Base-by-base conservation (phyloP, 2,329 filamentous ascomycete species). In the Immersiporthe knoxdaviesiana region DNA sequence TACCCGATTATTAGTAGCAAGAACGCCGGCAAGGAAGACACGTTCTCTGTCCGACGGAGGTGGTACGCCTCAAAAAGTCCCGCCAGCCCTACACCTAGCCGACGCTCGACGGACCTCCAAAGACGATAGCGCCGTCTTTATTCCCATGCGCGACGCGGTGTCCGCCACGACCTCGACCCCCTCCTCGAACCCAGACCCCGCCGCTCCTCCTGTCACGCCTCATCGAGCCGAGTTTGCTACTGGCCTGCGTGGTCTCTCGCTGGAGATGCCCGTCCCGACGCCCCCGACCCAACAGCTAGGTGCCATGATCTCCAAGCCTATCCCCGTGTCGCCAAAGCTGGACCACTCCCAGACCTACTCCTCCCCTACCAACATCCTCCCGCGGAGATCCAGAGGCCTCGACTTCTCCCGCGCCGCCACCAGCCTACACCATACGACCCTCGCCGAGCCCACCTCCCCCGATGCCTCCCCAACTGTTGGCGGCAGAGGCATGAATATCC, bases 321-420 rank as follows among this genome's bases (percentile, higher is more conserved):
- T 82, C 35, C 93, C 94, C 74, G 85, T 95, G 70, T 97, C 93
- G 2, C 94, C 94, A 21, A 94, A 97, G 78, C 87, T 96, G 72
- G 94, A 97, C 78, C 87, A 92, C 68, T 91, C 91, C 27, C 92
- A 94, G 73, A 93, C 90, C 62, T 97, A 97, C 82, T 91, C 92
- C 56, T 95, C 93, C 1, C 94, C 94, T 18, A 71, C 70, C 2
- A 97, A 94, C 66, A 92, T 97, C 61, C 86, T 98, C 10, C 95
- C 95, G 24, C 89, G 95, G 72, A 90, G 94, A 71, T 97, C 94
- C 39, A 89, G 95, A 68, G 95, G 95, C 58, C 84, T 97, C 71
- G 95, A 98, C 81, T 98, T 97, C 79, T 95, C 95, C 54, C 88
- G 95, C 74, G 94, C 94, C 14, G 96, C 93, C 72, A 97, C 95